These are phyloP conservation scores for Parafenestella ontariensis DNA, from an alignment of 2,329 filamentous ascomycete genomes.

Conservation along the genomic window DNA sequence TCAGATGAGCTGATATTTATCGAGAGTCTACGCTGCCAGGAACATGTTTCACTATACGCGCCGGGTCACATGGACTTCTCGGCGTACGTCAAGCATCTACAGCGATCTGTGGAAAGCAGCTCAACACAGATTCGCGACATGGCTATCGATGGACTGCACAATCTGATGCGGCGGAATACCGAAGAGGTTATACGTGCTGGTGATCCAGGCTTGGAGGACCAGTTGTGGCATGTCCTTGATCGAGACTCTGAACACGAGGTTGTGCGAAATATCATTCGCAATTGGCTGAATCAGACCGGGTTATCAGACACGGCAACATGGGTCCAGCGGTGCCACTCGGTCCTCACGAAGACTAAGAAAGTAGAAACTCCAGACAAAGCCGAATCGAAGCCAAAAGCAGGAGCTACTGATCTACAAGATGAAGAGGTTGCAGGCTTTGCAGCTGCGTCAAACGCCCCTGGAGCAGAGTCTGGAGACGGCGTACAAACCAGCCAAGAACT, in stretches of 20 bases:
- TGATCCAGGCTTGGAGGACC: conserved; percentile 81
- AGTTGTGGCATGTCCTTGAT: conserved; percentile 90
- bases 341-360: conserved; percentile 84
- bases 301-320: conserved; percentile 80
- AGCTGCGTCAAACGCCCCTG: conserved; percentile 67
- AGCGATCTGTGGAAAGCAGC: conserved; percentile 75
- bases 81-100: conserved; percentile 82
- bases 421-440: conserved; percentile 98
- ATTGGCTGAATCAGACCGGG: conserved; percentile 92
- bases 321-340: conserved; percentile 86
- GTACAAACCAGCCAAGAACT: conserved; percentile 74
- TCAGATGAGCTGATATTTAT: conserved; percentile 73
- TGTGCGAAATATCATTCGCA: conserved; percentile 85
- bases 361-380: conserved; percentile 65
- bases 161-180: conserved; percentile 92
- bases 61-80: conserved; percentile 84
- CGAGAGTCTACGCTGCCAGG: conserved; percentile 81
- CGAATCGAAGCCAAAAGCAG: conserved; percentile 57
- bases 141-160: conserved; percentile 87
- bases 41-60: conserved; percentile 91
- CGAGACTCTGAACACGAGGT: conserved; percentile 76
- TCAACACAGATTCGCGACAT: conserved; percentile 75
- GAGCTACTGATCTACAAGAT: conserved; percentile 81
- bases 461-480: conserved; percentile 50
- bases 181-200: conserved; percentile 80